A percentile compares a stretch with the other conserved stretches of the same genome.
Conservation (phyloP, 1,284 basidiomycete species). For the Apiotrichum laibachii region DNA sequence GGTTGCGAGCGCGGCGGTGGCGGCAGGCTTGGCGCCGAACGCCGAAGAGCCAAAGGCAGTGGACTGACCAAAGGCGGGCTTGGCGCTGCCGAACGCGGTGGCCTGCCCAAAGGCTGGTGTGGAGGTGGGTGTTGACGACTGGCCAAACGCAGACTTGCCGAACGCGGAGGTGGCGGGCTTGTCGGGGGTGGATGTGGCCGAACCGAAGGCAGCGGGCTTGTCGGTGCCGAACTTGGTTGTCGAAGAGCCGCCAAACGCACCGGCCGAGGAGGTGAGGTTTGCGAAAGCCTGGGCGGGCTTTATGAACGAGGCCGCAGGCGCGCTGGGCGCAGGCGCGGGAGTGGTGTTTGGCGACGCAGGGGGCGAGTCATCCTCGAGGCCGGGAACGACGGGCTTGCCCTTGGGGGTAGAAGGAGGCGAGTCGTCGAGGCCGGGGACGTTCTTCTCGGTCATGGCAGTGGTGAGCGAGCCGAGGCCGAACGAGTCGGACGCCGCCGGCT, state of each 20-base stretch:
- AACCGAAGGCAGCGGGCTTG: slow-evolving; percentile 12
- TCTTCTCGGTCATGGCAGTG: slow-evolving; percentile 25
- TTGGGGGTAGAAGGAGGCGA: slow-evolving; percentile 36
- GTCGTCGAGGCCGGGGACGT: slow-evolving; percentile 34
- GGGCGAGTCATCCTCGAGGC: slow-evolving; percentile 23
- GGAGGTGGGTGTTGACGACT: slow-evolving; percentile 14
- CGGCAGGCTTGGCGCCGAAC: slow-evolving; percentile 17
- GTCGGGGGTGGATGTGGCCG: neutral
- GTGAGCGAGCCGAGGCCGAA: slow-evolving; percentile 42
- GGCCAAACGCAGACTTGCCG: slow-evolving; percentile 7
- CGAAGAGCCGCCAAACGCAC: slow-evolving; percentile 34
- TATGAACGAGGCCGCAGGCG: slow-evolving; percentile 32
- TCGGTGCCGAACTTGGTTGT: slow-evolving; percentile 8
- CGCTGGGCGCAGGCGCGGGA: slow-evolving; percentile 9
- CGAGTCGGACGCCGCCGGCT: slow-evolving; percentile 19
- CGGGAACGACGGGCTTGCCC: slow-evolving; percentile 15
- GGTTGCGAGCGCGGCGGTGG: slow-evolving; percentile 22
- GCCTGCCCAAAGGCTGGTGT: slow-evolving; percentile 28
- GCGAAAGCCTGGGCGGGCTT: slow-evolving; percentile 47
- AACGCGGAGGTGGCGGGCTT: slow-evolving; percentile 15
- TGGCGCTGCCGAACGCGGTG: slow-evolving; percentile 1
- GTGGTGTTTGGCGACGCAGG: slow-evolving; percentile 12
- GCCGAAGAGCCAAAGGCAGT: slow-evolving; percentile 9
- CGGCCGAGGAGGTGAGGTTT: slow-evolving; percentile 14
- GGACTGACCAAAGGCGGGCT: slow-evolving; percentile 16